Conservation (phyloP, 2,329 filamentous ascomycete species). For the Ophiostoma novo-ulmi region DNA sequence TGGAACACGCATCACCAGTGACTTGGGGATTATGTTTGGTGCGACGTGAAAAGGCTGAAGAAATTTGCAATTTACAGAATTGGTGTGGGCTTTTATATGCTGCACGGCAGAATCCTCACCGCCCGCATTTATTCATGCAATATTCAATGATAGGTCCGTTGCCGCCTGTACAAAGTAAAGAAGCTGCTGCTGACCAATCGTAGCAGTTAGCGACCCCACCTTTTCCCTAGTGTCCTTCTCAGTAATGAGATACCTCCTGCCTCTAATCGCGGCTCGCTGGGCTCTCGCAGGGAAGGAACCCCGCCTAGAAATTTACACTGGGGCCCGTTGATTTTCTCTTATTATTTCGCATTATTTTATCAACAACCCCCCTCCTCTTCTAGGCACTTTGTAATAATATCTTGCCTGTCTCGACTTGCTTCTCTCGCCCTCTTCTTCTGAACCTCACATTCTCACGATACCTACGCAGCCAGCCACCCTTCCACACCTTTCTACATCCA, state of each 20-base stretch:
- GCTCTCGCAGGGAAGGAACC: slow-evolving; percentile 3
- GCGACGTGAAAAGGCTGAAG: neutral
- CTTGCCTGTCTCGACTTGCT: neutral
- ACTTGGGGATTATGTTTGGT: neutral
- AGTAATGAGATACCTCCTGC: no score
- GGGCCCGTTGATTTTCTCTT: slow-evolving; percentile 4
- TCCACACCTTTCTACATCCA: neutral
- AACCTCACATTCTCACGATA: slow-evolving; percentile 1
- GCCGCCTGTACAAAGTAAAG: neutral
- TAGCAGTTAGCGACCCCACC: neutral
- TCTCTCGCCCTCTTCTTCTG: neutral
- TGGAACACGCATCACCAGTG: neutral
- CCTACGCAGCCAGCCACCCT: neutral
- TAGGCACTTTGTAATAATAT: neutral
- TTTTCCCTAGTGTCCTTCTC: neutral
- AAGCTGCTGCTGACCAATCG: neutral
- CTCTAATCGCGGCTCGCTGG: slow-evolving; percentile 2
- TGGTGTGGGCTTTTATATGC: neutral
- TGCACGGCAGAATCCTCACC: neutral
- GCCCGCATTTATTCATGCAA: neutral
- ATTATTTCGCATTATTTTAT: slow-evolving; percentile 3
- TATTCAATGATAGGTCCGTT: neutral
- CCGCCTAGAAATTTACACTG: slow-evolving; percentile 14
- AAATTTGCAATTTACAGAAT: neutral
- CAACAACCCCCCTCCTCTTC: slow-evolving; percentile 9